Conservation (phyloP, 1,139 yeast genomes). For the Meyerozyma elateridarum region DNA sequence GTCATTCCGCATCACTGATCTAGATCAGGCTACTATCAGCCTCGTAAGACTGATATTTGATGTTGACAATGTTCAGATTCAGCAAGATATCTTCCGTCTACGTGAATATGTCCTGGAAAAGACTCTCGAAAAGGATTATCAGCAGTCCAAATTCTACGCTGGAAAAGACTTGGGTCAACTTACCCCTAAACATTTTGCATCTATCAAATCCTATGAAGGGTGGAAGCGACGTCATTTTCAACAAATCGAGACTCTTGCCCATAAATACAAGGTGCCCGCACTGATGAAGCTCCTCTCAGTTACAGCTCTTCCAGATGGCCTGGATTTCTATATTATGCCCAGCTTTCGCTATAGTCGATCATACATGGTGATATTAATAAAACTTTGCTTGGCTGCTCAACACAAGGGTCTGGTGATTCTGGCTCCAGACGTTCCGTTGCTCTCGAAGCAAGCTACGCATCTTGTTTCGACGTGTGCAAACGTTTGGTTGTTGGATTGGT, state of each 20-base stretch:
- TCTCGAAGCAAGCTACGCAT: slow-evolving; percentile 36
- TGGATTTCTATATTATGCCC: slow-evolving; percentile 42
- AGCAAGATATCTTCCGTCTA: slow-evolving; percentile 43
- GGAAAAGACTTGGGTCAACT: slow-evolving; percentile 39
- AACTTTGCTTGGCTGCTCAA: slow-evolving; percentile 26
- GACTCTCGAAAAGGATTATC: slow-evolving; percentile 42
- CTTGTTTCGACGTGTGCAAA: slow-evolving; percentile 44
- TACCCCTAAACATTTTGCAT: slow-evolving; percentile 38
- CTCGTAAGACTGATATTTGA: slow-evolving; percentile 38
- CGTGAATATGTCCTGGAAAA: slow-evolving; percentile 43
- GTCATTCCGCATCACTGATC: slow-evolving; percentile 45
- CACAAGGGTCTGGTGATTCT: slow-evolving; percentile 10
- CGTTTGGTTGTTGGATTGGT: slow-evolving; percentile 57
- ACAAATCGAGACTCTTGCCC: slow-evolving; percentile 32
- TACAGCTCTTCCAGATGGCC: slow-evolving; percentile 30
- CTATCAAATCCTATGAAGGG: slow-evolving; percentile 32
- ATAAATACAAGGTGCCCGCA: slow-evolving; percentile 37
- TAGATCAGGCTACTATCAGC: slow-evolving; percentile 37
- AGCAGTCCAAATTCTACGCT: slow-evolving; percentile 33
- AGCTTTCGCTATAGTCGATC: slow-evolving; percentile 24
- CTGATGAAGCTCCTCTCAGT: slow-evolving; percentile 26
- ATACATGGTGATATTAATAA: slow-evolving; percentile 25
- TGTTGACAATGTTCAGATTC: slow-evolving; percentile 38
- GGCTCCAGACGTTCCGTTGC: slow-evolving; percentile 21
- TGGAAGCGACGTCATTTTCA: slow-evolving; percentile 51